Evolutionary conservation across 129 eudicot genomes (phyloP).

Genomic region (sunflower (Helianthus annuus)): HanXRQr2.0-SUNRISE NC_035435.2:148641660-148642159

Average conservation of each 20-base stretch:
- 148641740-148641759: conserved; percentile 23
- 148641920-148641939: conserved; percentile 26
- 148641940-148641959: conserved; percentile 7
- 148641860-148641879: conserved; percentile 58
- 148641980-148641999: conserved; percentile 11
- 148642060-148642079: conserved; percentile 47
- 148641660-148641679: too few relatives aligned
- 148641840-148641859: conserved; percentile 41
- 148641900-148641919: conserved; percentile 57
- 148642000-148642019: conserved; percentile 4
- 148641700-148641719: not conserved
- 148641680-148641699: too few relatives aligned
- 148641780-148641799: conserved; percentile 49
- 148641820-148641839: conserved; percentile 10
- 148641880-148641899: conserved; percentile 52
- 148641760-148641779: conserved; percentile 27
- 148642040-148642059: conserved; percentile 21
- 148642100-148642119: conserved; percentile 30
- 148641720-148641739: conserved; percentile 18
- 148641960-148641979: conserved; percentile 34
- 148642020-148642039: conserved; percentile 14
- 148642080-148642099: conserved; percentile 37
- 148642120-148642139: too few relatives aligned
- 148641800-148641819: conserved; percentile 43
- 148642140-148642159: conserved; percentile 10